phyloP scores from a whole-genome alignment of 75 land plant species.

The Picea glauca region DNA sequence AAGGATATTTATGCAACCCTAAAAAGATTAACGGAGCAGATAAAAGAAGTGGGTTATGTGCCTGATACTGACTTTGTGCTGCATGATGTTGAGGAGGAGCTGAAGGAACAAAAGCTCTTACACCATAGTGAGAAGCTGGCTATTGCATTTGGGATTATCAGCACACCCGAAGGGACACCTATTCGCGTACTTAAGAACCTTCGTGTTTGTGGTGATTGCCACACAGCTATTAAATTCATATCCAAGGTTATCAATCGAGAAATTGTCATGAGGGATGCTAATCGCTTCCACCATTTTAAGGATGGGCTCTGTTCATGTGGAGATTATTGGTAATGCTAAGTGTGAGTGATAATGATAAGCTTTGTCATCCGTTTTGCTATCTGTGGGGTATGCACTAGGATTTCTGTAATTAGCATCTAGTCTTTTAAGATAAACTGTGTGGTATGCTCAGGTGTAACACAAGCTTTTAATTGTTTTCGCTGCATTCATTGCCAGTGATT shows the following conservation, averaged over 20 bases:
- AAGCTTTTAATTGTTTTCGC: too few species aligned
- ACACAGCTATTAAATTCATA: neutral
- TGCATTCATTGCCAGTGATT: too few species aligned
- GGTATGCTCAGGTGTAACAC: too few species aligned
- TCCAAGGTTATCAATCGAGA: neutral
- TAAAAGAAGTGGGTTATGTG: constrained; percentile 1
- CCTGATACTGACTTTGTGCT: neutral
- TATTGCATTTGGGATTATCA: neutral
- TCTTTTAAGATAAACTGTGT: too few species aligned
- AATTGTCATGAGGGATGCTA: neutral
- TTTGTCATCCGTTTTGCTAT: constrained; percentile 26
- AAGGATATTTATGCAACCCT: neutral
- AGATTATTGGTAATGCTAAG: neutral
- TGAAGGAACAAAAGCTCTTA: neutral
- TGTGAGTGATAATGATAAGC: neutral
- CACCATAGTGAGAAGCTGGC: constrained; percentile 3
- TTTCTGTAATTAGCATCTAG: too few species aligned
- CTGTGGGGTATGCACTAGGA: constrained; percentile 24
- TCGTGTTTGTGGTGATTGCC: neutral
- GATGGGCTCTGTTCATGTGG: neutral
- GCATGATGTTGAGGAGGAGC: neutral
- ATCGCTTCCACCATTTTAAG: neutral
- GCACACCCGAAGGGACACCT: neutral
- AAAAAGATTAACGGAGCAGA: neutral
- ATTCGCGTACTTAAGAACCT: neutral